Percentiles rank a stretch among this genome's conserved stretches.
Evolutionary conservation across 164 flowering plant genomes (phyloP).

Genomic region (Protea cynaroides): DNA sequence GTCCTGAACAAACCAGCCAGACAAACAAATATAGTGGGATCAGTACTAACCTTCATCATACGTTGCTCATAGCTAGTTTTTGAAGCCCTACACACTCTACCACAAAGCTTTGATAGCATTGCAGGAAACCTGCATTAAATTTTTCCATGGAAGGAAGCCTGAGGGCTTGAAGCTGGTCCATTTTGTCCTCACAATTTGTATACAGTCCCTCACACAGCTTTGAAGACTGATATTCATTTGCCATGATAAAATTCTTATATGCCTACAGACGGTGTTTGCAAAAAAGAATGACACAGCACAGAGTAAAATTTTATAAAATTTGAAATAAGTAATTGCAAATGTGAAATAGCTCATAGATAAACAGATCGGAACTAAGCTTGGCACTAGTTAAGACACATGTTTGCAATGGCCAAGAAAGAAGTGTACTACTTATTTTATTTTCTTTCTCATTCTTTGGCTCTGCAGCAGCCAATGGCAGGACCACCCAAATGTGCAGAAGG

Average conservation of each 20-base stretch:
- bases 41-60: slow-evolving; percentile 62
- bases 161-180: slow-evolving; percentile 96
- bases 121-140: slow-evolving; percentile 90
- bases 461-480: too few species aligned
- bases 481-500: too few species aligned
- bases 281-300: too few species aligned
- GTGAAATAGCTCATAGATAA: too few species aligned
- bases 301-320: too few species aligned
- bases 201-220: slow-evolving; percentile 89
- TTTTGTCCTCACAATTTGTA: slow-evolving; percentile 79
- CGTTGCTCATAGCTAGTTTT: slow-evolving; percentile 75
- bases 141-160: slow-evolving; percentile 98
- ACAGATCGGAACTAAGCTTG: too few species aligned
- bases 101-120: slow-evolving; percentile 90
- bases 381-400: too few species aligned
- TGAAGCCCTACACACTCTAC: slow-evolving; percentile 85
- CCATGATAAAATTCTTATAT: slow-evolving; percentile 58
- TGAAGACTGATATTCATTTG: slow-evolving; percentile 82
- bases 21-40: background rate
- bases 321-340: too few species aligned
- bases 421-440: too few species aligned
- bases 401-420: too few species aligned
- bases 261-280: slow-evolving; percentile 33
- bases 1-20: background rate
- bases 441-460: too few species aligned